Conservation (phyloP, 352 stramenopile species). For the Phytophthora chlamydospora region DNA sequence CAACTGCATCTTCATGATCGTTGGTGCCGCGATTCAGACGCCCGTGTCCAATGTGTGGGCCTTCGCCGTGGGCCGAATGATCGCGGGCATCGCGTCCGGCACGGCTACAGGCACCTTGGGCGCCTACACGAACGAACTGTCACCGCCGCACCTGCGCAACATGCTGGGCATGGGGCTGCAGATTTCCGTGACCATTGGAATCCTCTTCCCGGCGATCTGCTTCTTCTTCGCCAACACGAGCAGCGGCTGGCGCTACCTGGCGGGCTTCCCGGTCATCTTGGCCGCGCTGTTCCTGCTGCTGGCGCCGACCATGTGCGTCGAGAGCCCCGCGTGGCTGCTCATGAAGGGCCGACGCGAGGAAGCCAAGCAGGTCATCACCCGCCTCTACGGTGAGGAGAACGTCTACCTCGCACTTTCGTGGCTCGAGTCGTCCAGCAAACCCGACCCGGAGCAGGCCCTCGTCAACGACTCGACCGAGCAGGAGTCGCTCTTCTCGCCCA, state of each 20-base stretch:
- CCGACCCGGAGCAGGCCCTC: constrained; percentile 16
- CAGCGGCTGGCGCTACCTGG: constrained; percentile 42
- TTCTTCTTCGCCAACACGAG: constrained; percentile 33
- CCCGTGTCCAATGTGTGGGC: constrained; percentile 26
- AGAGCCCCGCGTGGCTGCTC: constrained; percentile 38
- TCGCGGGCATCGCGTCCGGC: constrained; percentile 43
- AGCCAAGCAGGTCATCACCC: constrained; percentile 30
- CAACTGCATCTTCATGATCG: constrained; percentile 47
- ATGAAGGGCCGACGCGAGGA: constrained; percentile 23
- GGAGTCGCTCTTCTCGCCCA: constrained; percentile 15
- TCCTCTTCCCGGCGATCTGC: constrained; percentile 18
- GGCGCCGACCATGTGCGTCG: constrained; percentile 30
- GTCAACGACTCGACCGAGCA: not conserved
- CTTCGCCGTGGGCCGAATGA: constrained; percentile 39
- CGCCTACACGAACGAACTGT: constrained; percentile 24
- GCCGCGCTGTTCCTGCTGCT: constrained; percentile 46
- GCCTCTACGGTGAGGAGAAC: constrained; percentile 38
- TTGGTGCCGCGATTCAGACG: constrained; percentile 36
- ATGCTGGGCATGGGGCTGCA: constrained; percentile 17
- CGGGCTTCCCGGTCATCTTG: constrained; percentile 51
- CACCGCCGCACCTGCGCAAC: constrained; percentile 14
- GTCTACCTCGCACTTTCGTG: constrained; percentile 27
- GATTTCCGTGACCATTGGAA: constrained; percentile 21
- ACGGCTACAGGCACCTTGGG: constrained; percentile 19
- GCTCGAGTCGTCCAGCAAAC: constrained; percentile 25